phyloP scores from a whole-genome alignment of 164 flowering plant genomes.

The Nelumbo lutea region DNA sequence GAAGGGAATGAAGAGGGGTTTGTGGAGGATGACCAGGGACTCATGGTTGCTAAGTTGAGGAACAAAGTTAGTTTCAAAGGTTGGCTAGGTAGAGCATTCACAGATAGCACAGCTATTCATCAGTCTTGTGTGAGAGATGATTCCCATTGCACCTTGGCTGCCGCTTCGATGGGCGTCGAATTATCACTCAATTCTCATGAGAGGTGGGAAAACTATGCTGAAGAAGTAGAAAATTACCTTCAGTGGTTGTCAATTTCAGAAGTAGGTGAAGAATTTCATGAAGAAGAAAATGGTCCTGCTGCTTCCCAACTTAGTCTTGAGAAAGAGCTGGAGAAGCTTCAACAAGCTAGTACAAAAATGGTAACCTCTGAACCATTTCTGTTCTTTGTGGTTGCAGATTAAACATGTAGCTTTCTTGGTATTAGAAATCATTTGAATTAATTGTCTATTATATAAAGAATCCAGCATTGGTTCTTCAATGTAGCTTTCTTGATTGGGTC shows the following conservation, averaged over 20 bases:
- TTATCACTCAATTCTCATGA: constrained; percentile 6
- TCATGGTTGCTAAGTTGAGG: constrained; percentile 23
- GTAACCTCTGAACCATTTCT: constrained; percentile 18
- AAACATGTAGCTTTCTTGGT: too few relatives aligned
- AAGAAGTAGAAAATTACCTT: constrained; percentile 45
- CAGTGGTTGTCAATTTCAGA: constrained; percentile 28
- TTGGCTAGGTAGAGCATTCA: constrained; percentile 39
- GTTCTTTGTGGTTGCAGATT: not conserved
- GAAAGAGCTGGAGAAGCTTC: constrained; percentile 8
- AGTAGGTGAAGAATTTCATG: constrained; percentile 16
- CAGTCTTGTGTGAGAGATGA: not conserved
- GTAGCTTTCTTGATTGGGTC: too few relatives aligned
- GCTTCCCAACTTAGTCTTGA: not conserved
- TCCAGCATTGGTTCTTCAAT: too few relatives aligned
- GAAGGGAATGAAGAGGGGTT: constrained; percentile 37
- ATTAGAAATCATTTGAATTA: too few relatives aligned
- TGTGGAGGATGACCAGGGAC: constrained; percentile 43
- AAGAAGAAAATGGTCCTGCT: constrained; percentile 13
- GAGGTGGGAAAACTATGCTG: constrained; percentile 35
- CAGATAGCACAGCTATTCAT: constrained; percentile 8
- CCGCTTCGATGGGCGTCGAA: constrained; percentile 5
- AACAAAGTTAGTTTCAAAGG: constrained; percentile 30
- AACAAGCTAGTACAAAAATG: constrained; percentile 16
- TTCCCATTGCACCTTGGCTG: not conserved
- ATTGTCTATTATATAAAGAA: too few relatives aligned